Percentiles rank a stretch among this genome's conserved stretches.
Evolutionary conservation across 2,329 filamentous ascomycete genomes (phyloP).

Genomic region (Pyricularia grisea): DNA sequence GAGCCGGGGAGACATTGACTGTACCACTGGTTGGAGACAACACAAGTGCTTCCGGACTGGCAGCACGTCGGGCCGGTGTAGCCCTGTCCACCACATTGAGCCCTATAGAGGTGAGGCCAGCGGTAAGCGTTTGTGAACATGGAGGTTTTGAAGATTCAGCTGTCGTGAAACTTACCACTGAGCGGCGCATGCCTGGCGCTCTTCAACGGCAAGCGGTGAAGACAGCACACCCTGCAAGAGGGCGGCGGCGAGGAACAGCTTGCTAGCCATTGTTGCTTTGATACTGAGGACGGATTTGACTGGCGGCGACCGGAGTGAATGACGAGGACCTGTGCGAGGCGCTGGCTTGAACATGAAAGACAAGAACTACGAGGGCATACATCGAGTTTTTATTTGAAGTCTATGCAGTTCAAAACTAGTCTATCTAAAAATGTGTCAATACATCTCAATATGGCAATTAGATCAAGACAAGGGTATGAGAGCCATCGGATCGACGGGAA

Average conservation of each 20-base stretch:
- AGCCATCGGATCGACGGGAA: constrained; percentile 1
- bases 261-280: constrained; percentile 1
- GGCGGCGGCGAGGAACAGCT: constrained; percentile 5
- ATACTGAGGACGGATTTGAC: background rate
- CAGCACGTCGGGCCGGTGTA: constrained; percentile 22
- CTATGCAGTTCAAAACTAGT: background rate
- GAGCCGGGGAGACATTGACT: constrained; percentile 28
- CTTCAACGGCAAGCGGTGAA: background rate
- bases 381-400: background rate
- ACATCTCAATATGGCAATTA: background rate
- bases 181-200: constrained; percentile 2
- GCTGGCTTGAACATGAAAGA: background rate
- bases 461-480: background rate
- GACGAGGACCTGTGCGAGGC: background rate
- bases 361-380: too few relatives aligned
- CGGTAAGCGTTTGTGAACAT: background rate
- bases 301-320: background rate
- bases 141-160: too few relatives aligned
- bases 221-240: constrained; percentile 5
- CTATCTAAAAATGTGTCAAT: background rate
- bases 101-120: constrained; percentile 8
- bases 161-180: background rate
- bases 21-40: constrained; percentile 21
- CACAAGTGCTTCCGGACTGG: constrained; percentile 18
- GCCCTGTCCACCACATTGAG: constrained; percentile 24